phyloP scores from a whole-genome alignment of 2,329 filamentous ascomycete genomes.

The Rhynchosporium graminicola region DNA sequence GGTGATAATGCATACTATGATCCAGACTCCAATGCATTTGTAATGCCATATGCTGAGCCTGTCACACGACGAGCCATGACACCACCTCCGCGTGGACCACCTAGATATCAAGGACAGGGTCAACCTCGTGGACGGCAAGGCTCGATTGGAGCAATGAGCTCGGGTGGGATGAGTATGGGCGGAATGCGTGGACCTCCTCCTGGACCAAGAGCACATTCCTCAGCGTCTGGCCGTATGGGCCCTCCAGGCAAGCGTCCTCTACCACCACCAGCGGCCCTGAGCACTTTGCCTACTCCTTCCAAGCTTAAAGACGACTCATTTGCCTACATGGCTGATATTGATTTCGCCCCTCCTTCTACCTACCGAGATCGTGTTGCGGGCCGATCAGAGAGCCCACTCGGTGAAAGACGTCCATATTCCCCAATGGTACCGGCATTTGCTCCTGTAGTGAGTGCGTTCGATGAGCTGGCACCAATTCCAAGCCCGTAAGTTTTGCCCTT shows the following conservation, averaged over 20 bases:
- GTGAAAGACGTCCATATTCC: slow-evolving; percentile 71
- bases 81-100: slow-evolving; percentile 67
- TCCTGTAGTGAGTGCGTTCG: slow-evolving; percentile 81
- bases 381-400: slow-evolving; percentile 62
- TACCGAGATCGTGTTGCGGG: slow-evolving; percentile 70
- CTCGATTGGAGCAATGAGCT: slow-evolving; percentile 49
- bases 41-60: slow-evolving; percentile 82
- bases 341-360: slow-evolving; percentile 80
- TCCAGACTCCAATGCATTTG: slow-evolving; percentile 51
- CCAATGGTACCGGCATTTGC: slow-evolving; percentile 71
- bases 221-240: slow-evolving; percentile 50
- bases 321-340: slow-evolving; percentile 65
- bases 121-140: slow-evolving; percentile 48
- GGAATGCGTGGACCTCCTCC: slow-evolving; percentile 38
- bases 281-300: slow-evolving; percentile 79
- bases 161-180: not conserved
- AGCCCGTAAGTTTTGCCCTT: slow-evolving; percentile 74
- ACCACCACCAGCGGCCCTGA: slow-evolving; percentile 73
- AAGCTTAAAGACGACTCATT: slow-evolving; percentile 82
- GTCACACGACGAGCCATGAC: slow-evolving; percentile 93
- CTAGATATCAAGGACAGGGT: slow-evolving; percentile 40
- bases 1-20: slow-evolving; percentile 54
- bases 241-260: slow-evolving; percentile 52
- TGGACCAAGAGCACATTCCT: slow-evolving; percentile 64
- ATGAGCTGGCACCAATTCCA: slow-evolving; percentile 81